These are phyloP conservation scores for Balamuthia mandrillaris DNA, from an alignment of 208 protist genomes.

Conservation along the genomic window DNA sequence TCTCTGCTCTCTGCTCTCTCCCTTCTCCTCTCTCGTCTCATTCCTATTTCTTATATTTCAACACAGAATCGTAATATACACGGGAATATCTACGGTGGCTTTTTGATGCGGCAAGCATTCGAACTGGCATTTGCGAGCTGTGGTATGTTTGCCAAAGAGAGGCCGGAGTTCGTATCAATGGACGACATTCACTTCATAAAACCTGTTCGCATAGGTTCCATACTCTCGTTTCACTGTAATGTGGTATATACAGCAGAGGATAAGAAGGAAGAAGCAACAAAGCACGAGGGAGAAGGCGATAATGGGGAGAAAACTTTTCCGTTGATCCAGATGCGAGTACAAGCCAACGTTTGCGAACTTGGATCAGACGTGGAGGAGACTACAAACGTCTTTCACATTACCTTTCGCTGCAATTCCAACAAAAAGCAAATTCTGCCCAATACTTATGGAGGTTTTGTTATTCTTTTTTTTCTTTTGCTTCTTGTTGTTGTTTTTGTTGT, in stretches of 20 bases:
- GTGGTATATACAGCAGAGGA: slow-evolving; percentile 10
- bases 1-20: too few species aligned
- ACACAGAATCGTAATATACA: slow-evolving; percentile 43
- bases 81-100: slow-evolving; percentile 32
- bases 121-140: slow-evolving; percentile 23
- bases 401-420: not conserved
- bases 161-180: slow-evolving; percentile 29
- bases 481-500: too few species aligned
- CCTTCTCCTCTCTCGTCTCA: too few species aligned
- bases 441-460: not conserved
- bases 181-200: slow-evolving; percentile 26
- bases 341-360: slow-evolving; percentile 21
- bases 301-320: not conserved
- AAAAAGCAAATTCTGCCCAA: not conserved
- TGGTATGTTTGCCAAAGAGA: not conserved
- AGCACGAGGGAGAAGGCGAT: not conserved
- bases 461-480: not conserved
- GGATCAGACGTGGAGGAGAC: not conserved
- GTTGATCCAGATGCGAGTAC: slow-evolving; percentile 21
- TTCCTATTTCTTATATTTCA: too few species aligned
- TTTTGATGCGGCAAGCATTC: slow-evolving; percentile 29
- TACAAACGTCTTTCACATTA: slow-evolving; percentile 35
- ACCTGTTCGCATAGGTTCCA: slow-evolving; percentile 17
- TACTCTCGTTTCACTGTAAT: not conserved
- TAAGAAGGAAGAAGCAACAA: not conserved